Conservation (phyloP, 768 basidiomycete species). For the Tylopilus balloui region DNA sequence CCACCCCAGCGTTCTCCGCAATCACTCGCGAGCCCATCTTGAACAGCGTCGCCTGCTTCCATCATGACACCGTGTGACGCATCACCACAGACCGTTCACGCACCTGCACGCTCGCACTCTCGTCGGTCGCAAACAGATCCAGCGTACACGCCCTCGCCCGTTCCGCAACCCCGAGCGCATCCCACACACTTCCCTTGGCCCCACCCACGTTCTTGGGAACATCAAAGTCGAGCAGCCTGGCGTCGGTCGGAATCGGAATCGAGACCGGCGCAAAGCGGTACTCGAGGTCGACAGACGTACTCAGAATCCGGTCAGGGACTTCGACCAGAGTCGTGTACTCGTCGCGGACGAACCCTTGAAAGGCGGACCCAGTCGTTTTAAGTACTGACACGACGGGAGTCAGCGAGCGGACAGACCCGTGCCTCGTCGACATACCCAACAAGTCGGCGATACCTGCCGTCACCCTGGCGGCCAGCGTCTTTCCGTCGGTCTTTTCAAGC, state of each 20-base stretch:
- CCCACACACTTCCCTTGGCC: conserved; percentile 53
- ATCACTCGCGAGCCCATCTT: conserved; percentile 80
- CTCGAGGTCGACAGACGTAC: conserved; percentile 75
- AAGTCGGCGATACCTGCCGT: conserved; percentile 74
- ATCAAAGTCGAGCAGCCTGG: conserved; percentile 47
- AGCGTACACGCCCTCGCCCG: conserved; percentile 63
- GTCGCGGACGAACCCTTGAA: conserved; percentile 75
- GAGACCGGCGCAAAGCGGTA: conserved; percentile 58
- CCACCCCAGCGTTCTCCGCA: conserved; percentile 55
- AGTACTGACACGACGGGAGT: conserved; percentile 49
- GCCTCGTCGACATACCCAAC: conserved; percentile 48
- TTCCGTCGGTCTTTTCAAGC: conserved; percentile 69
- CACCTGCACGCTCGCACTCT: conserved; percentile 91
- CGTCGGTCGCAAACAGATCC: conserved; percentile 78
- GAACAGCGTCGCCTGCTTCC: conserved; percentile 80
- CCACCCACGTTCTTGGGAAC: conserved; percentile 33
- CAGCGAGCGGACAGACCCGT: neutral
- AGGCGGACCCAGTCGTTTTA: conserved; percentile 85
- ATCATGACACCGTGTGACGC: neutral
- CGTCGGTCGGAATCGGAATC: conserved; percentile 47
- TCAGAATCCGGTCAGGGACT: conserved; percentile 87
- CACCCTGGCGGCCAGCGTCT: conserved; percentile 57
- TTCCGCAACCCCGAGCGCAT: conserved; percentile 47
- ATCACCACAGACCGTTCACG: conserved; percentile 8
- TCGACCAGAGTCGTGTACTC: conserved; percentile 84